Percentiles rank a stretch among this genome's conserved stretches.
phyloP scores from a whole-genome alignment of 1,139 yeast genomes.

The Hyphopichia fennica region DNA sequence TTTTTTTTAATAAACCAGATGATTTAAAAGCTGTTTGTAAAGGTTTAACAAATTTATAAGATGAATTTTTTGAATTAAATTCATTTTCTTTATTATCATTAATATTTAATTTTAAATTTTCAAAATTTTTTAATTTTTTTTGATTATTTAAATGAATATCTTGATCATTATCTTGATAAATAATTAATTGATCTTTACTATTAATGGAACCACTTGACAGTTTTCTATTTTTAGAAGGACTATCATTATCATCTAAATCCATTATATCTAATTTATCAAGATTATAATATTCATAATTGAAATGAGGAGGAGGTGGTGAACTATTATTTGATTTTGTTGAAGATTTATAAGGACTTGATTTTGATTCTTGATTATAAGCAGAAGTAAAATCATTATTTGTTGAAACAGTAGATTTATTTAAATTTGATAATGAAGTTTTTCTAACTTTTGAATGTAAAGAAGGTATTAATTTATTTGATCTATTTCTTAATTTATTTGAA shows the following conservation, averaged over 20 bases:
- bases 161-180: constrained; percentile 17
- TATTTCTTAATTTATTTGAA: neutral
- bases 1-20: constrained; percentile 73
- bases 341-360: neutral
- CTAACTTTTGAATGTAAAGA: constrained; percentile 10
- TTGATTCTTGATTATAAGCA: neutral
- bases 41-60: constrained; percentile 76
- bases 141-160: constrained; percentile 6
- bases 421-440: constrained; percentile 12
- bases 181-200: constrained; percentile 12
- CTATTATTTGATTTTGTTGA: constrained; percentile 12
- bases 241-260: constrained; percentile 27
- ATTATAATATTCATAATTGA: constrained; percentile 28
- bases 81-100: constrained; percentile 37
- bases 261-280: constrained; percentile 24
- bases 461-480: neutral
- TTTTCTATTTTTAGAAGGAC: constrained; percentile 39
- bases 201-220: constrained; percentile 19
- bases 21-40: constrained; percentile 82
- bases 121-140: neutral
- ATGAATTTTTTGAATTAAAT: constrained; percentile 23
- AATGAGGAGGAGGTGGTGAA: constrained; percentile 13
- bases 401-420: neutral
- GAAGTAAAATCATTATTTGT: neutral
- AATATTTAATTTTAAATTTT: neutral